Evolutionary conservation across 2,329 filamentous ascomycete genomes (phyloP).

Genomic region (Pyrenophora tritici-repentis): DNA sequence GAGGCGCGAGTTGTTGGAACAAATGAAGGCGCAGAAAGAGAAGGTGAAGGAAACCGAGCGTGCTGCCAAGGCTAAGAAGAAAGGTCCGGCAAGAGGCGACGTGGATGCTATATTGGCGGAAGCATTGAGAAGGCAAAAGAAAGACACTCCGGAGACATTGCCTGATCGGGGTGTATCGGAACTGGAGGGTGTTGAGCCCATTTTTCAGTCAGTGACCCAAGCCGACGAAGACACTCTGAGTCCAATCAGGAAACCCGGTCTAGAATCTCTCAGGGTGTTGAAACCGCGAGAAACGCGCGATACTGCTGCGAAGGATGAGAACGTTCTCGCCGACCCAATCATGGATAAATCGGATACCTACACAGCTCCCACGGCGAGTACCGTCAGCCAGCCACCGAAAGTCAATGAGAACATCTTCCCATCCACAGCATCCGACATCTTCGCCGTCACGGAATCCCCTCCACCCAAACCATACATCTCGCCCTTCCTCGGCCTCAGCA

Average conservation of each 20-base stretch:
- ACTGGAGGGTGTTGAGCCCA: not conserved
- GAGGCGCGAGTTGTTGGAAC: constrained; percentile 1
- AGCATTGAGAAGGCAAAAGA: not conserved
- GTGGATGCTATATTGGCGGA: constrained; percentile 7
- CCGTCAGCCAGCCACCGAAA: too few species aligned
- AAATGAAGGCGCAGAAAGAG: constrained; percentile 1
- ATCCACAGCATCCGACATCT: too few species aligned
- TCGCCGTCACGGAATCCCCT: too few species aligned
- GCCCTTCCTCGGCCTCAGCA: too few species aligned
- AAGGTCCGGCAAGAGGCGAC: not conserved
- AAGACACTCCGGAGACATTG: not conserved
- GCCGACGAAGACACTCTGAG: too few species aligned
- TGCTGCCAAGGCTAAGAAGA: not conserved
- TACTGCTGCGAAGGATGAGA: not conserved
- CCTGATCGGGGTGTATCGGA: not conserved
- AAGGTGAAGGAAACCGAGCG: not conserved
- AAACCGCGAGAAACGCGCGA: too few species aligned
- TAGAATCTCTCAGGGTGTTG: not conserved
- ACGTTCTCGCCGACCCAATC: not conserved
- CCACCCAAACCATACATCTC: too few species aligned
- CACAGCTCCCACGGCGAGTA: too few species aligned
- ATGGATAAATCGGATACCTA: not conserved
- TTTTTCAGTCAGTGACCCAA: not conserved
- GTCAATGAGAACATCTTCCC: too few species aligned
- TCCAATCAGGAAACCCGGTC: too few species aligned